A percentile compares a stretch with the other conserved stretches of the same genome.
Evolutionary conservation across 805 yeast species (phyloP).

Genomic region (Metschnikowia chrysomelidarum): DNA sequence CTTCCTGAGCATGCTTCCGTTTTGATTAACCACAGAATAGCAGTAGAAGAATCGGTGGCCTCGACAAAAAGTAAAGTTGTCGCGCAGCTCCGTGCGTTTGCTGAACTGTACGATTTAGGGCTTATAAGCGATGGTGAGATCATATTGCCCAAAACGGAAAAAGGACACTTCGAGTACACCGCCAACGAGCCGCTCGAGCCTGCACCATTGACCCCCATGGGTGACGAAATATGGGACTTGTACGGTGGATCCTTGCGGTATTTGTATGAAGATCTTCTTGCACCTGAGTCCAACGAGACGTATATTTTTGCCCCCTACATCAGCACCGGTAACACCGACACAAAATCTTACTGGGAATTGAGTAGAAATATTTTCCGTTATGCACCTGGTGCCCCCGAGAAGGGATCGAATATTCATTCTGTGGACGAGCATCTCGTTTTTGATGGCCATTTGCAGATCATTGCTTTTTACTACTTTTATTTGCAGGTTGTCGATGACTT

Average conservation of each 20-base stretch:
- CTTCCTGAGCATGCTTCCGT: conserved; percentile 48
- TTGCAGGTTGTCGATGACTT: conserved; percentile 39
- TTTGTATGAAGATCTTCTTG: conserved; percentile 56
- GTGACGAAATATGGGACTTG: conserved; percentile 45
- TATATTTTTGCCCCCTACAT: conserved; percentile 41
- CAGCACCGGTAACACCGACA: conserved; percentile 61
- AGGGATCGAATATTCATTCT: conserved; percentile 27
- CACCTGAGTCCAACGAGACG: conserved; percentile 19
- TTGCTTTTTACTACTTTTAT: conserved; percentile 45
- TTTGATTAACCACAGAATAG: conserved; percentile 45
- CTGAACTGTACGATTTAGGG: conserved; percentile 39
- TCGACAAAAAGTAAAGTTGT: conserved; percentile 33
- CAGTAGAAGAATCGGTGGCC: conserved; percentile 33
- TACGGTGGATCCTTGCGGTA: conserved; percentile 64
- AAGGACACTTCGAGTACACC: conserved; percentile 29
- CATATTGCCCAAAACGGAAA: conserved; percentile 22
- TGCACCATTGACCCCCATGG: conserved; percentile 46
- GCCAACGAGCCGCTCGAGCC: conserved; percentile 33
- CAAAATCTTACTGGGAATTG: conserved; percentile 55
- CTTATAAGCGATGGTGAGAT: conserved; percentile 27
- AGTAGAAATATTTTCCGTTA: conserved; percentile 54
- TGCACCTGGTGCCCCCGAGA: conserved; percentile 30
- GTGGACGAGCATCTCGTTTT: conserved; percentile 32
- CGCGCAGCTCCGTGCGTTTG: conserved; percentile 29
- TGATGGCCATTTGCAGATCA: conserved; percentile 31